Evolutionary conservation across 768 basidiomycete species (phyloP), one percentile per base, ranked within the genome.

Genomic region (Boletus eberwhitei): DNA sequence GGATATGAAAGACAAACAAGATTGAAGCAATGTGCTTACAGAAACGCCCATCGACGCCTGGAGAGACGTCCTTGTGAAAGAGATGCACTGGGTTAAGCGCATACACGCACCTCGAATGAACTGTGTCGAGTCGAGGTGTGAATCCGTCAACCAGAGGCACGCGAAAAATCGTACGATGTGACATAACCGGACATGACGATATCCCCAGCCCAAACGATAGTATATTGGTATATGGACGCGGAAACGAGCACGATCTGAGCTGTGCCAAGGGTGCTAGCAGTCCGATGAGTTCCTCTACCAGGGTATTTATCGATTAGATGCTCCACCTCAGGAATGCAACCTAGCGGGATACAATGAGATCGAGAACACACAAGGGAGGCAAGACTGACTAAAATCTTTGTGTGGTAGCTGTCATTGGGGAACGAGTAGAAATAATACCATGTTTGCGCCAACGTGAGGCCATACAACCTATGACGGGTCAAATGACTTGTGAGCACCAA

Each of bases 31-130:
- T 26, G 12, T 7, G 44, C 65, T 22, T 42, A 71, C 72, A 32
- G 72, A 72, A 37, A 74, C 49, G 9, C 53, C 73, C 71, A 73
- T 73, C 2, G 73, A 71, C 3, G 65, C 71, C 74, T 75, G 13
- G 29, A 43, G 16, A n/a, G 16, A 50, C 13, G 8, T 21, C 1
- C 31, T 24, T 31, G 6, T 8, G 8, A 38, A 35, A 29, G 17
- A 24, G 29, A 47, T 19, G 24, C 1, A 17, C 0, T 17, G 4
- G 1, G 5, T 19, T 8, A 22, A 31, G 42, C 32, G 55, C 51
- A 54, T 59, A 56, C 7, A 58, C 64, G 35, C 4, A 67, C 66
- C 55, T 69, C 64, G 41, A 67, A 67, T 6, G 66, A 53, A 21
- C 66, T 67, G 38, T 14, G 26, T 43, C n/a, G 2, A 44, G 21